phyloP scores from a whole-genome alignment of 257 asterid genomes.

The Cruciata laevipes region DNA sequence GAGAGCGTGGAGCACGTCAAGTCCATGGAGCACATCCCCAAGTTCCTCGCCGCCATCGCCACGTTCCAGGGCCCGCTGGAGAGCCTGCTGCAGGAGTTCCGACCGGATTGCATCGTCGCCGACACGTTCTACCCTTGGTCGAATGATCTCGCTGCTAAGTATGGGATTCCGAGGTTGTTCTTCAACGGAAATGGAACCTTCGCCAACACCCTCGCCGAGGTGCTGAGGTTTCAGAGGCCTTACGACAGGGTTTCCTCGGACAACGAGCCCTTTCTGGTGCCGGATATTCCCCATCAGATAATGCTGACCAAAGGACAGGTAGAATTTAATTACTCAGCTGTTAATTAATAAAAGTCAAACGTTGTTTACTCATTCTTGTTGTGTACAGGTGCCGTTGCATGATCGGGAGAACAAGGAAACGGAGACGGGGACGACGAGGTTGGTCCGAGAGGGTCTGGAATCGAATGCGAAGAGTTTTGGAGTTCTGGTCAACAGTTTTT shows the following conservation, averaged over 20 bases:
- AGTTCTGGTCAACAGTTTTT: slow-evolving; percentile 34
- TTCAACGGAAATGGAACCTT: slow-evolving; percentile 42
- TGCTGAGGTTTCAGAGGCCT: slow-evolving; percentile 15
- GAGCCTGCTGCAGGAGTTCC: slow-evolving; percentile 24
- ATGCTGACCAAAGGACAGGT: slow-evolving; percentile 19
- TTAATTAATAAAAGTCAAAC: too few relatives aligned
- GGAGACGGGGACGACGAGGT: neutral
- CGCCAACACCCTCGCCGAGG: slow-evolving; percentile 10
- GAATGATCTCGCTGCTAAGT: slow-evolving; percentile 36
- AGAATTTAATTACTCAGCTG: too few relatives aligned
- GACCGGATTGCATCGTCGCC: slow-evolving; percentile 40
- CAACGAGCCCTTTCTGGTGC: slow-evolving; percentile 27
- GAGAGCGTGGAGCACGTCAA: slow-evolving; percentile 31
- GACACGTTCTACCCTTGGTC: slow-evolving; percentile 64
- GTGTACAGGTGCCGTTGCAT: neutral
- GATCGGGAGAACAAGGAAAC: neutral
- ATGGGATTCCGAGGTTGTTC: slow-evolving; percentile 46
- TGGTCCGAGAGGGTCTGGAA: slow-evolving; percentile 10
- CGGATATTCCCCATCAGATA: slow-evolving; percentile 26
- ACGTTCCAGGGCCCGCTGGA: slow-evolving; percentile 38
- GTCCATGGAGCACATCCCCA: slow-evolving; percentile 9
- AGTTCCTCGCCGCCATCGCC: slow-evolving; percentile 24
- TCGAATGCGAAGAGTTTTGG: slow-evolving; percentile 28
- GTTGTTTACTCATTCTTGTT: too few relatives aligned
- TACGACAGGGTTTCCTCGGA: slow-evolving; percentile 24